Evolutionary conservation across 805 yeast genomes (phyloP), one percentile per base, ranked within the genome.

Genomic region (Candida chilensis): DNA sequence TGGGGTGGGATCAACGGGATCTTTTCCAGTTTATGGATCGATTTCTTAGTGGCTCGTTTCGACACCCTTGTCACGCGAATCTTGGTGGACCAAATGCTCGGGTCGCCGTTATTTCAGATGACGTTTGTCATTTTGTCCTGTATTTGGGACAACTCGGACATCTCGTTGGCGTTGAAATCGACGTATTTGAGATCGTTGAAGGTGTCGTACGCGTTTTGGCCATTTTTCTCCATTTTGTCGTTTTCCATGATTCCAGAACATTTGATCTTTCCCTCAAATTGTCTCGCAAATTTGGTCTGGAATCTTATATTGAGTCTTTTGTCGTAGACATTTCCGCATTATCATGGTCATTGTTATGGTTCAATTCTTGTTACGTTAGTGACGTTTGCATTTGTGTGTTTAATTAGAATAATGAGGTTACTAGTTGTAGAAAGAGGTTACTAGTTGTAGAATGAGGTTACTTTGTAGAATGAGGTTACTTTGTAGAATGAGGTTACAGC

Each of bases 1-100:
- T 77, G 82, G 82, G 85, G 85, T 12, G 48, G 60, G 9, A 52
- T 76, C 27, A 75, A 75, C 45, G 84, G 83, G 2, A 42, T 62
- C 12, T 47, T 74, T 6, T 21, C 33, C 17, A 47, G 45, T 1
- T 42, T 68, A 11, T 77, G 83, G 83, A 64, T 77, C 21, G 69
- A 68, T 27, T 36, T 64, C 16, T 47, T 77, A 24, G 42, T 68
- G 5, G 30, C 38, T 3, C 48, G 48, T 5, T 41, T 68, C 18
- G 66, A 64, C 7, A 49, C 51, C 27, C 39, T 53, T 2, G 15
- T 55, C 4, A 39, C 51, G 32, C 52, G 75, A 31, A 63, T 77
- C 19, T 17, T 67, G 7, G 34, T 66, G 3, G 85, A 77, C 44
- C 83, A 76, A 44, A 34, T 57, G 1, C 37, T 73, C 2, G 84